Percentiles rank a stretch among this genome's conserved stretches.
These are phyloP conservation scores for Cryptosporidium tyzzeri DNA, from an alignment of 169 alveolate species.

Conservation along the genomic window DNA sequence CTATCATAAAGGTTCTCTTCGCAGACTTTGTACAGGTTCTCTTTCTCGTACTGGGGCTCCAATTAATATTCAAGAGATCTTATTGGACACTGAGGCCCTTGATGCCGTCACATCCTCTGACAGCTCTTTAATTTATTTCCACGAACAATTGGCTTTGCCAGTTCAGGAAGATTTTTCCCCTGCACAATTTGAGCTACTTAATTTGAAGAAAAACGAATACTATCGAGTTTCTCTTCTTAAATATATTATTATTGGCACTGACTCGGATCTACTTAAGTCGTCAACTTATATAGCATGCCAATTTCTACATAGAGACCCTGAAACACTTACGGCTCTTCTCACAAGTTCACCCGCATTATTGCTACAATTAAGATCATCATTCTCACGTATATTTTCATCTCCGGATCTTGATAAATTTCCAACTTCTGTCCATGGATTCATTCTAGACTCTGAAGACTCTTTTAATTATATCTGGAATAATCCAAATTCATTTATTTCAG, in stretches of 20 bases:
- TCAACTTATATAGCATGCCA: slow-evolving; percentile 29
- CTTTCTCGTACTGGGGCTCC: background rate
- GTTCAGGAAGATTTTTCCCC: slow-evolving; percentile 8
- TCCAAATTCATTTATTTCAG: slow-evolving; percentile 14
- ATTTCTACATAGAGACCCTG: slow-evolving; percentile 40
- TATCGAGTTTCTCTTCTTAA: slow-evolving; percentile 14
- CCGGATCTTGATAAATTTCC: slow-evolving; percentile 71
- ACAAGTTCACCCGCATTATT: slow-evolving; percentile 41
- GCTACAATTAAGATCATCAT: slow-evolving; percentile 46
- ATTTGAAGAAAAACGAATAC: background rate
- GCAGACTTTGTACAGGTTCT: slow-evolving; percentile 26
- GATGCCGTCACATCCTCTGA: slow-evolving; percentile 26
- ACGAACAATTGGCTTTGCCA: slow-evolving; percentile 42
- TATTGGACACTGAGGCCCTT: slow-evolving; percentile 18
- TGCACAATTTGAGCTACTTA: background rate
- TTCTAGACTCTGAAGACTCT: slow-evolving; percentile 23
- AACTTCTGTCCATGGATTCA: slow-evolving; percentile 13
- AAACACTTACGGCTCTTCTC: slow-evolving; percentile 25
- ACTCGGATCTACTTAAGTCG: slow-evolving; percentile 9
- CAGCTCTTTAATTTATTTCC: slow-evolving; percentile 49
- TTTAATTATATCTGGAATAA: slow-evolving; percentile 45
- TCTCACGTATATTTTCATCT: slow-evolving; percentile 15
- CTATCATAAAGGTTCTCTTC: slow-evolving; percentile 16
- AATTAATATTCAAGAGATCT: slow-evolving; percentile 2
- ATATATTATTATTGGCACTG: slow-evolving; percentile 71